Evolutionary conservation across 148 eudicot species (phyloP), one percentile per base, ranked within the genome.

Genomic region (Mesembryanthemum crystallinum): DNA sequence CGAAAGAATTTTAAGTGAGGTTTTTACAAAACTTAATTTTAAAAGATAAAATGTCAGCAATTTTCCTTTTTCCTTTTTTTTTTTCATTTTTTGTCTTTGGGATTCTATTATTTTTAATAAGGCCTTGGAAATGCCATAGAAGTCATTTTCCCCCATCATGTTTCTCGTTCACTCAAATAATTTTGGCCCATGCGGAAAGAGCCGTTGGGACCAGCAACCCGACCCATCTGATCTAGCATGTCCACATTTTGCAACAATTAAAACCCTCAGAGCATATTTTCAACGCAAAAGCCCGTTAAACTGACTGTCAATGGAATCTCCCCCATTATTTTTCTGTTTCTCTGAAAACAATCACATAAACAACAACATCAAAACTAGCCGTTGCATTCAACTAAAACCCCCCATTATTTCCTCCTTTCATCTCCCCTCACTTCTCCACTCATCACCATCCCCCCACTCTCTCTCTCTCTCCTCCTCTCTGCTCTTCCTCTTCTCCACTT

Each of bases 281-380:
- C 83, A 77, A 81, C 83, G 42, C 77, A 81, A 15, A 60, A 67
- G 59, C 80, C 83, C 83, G 83, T 81, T 77, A 76, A 76, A 23
- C 77, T 66, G 69, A 71, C 73, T 24, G 17, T 51, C 77, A 43
- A 70, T 24, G 58, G 51, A 79, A 42, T 28, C 25, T 30, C 5
- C 14, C 23, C 30, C 28, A 64, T 78, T 30, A 29, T 11, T n/a
- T 11, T 3, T 71, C n/a, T n/a, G n/a, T n/a, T 76, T 14, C 21
- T 39, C 24, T 0, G n/a, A n/a, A n/a, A 30, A 18, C 17, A 21
- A 47, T 20, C 8, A 6, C 2, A 33, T 7, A 54, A 21, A 6
- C 15, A 10, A 63, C 14, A 64, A 35, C 80, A 71, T 49, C 52
- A 78, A 78, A 84, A 84, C 80, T 84, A 84, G 84, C 86, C 86